These are phyloP conservation scores for Pharnaceum exiguum DNA, from an alignment of 148 eudicot species.

Conservation along the genomic window DNA sequence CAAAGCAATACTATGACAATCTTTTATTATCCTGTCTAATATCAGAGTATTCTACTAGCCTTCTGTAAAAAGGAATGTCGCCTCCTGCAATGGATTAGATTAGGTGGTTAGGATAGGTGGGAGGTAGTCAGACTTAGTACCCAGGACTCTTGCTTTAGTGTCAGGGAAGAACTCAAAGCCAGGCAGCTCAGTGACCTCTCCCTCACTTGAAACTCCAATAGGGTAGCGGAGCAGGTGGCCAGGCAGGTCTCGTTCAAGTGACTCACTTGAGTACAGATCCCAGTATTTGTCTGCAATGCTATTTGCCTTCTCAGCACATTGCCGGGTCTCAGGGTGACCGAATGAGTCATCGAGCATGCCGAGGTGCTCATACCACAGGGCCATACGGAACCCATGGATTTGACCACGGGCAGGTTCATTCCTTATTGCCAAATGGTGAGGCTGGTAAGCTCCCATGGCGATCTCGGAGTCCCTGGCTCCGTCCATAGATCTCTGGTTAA, in stretches of 20 bases:
- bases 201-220: slow-evolving; percentile 52
- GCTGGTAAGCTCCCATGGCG: slow-evolving; percentile 86
- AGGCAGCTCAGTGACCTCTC: slow-evolving; percentile 54
- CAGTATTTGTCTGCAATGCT: slow-evolving; percentile 58
- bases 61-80: slow-evolving; percentile 4
- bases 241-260: slow-evolving; percentile 54
- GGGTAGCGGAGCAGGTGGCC: slow-evolving; percentile 90
- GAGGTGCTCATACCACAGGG: slow-evolving; percentile 84
- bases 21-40: slow-evolving; percentile 16
- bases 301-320: slow-evolving; percentile 59
- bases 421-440: slow-evolving; percentile 38
- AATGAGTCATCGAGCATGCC: slow-evolving; percentile 73
- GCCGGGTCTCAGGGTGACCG: slow-evolving; percentile 40
- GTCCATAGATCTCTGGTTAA: slow-evolving; percentile 86
- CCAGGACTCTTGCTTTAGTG: slow-evolving; percentile 65
- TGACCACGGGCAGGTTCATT: slow-evolving; percentile 64
- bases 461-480: slow-evolving; percentile 77
- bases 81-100: slow-evolving; percentile 3
- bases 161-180: slow-evolving; percentile 74
- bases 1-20: slow-evolving; percentile 1
- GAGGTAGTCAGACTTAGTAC: slow-evolving; percentile 61
- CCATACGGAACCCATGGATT: slow-evolving; percentile 73
- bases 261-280: slow-evolving; percentile 58
- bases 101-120: slow-evolving; percentile 83
- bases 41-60: not conserved